Conservation (phyloP, 1,284 basidiomycete species). For the Schizopora paradoxa region DNA sequence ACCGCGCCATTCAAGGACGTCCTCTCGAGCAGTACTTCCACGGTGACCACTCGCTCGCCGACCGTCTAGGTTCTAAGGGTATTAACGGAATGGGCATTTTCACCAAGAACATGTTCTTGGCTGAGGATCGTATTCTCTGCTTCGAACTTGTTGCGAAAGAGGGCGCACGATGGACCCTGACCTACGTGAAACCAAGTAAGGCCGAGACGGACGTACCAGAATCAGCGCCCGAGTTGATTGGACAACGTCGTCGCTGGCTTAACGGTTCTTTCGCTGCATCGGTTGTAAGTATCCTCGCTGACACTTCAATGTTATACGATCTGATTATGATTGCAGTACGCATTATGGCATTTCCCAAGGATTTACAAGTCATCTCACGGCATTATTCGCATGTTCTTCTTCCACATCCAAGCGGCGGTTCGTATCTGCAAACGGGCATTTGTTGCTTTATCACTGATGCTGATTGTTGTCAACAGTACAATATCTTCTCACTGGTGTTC, state of each 20-base stretch:
- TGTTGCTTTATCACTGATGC: neutral
- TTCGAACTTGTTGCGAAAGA: constrained; percentile 95
- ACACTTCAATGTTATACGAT: no score
- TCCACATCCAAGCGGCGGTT: constrained; percentile 88
- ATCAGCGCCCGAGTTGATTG: constrained; percentile 85
- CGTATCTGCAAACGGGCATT: constrained; percentile 27
- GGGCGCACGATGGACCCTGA: constrained; percentile 81
- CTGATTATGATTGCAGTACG: constrained; percentile 51
- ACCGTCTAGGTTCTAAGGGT: constrained; percentile 89
- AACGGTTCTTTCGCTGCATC: constrained; percentile 98
- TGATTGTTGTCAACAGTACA: constrained; percentile 46
- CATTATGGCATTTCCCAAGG: constrained; percentile 90
- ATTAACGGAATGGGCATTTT: constrained; percentile 98
- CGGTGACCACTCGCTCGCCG: constrained; percentile 92
- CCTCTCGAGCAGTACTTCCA: constrained; percentile 98
- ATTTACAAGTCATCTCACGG: constrained; percentile 85
- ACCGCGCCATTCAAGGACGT: constrained; percentile 83
- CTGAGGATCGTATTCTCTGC: constrained; percentile 93
- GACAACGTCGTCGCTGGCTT: constrained; percentile 92
- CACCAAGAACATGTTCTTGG: constrained; percentile 94
- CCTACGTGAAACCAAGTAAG: constrained; percentile 93
- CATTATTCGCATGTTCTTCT: constrained; percentile 87
- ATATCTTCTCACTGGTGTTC: constrained; percentile 75
- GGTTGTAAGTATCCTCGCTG: constrained; percentile 51
- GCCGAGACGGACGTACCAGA: constrained; percentile 96